Base-by-base conservation (phyloP, 1,284 basidiomycete genomes). In the Pisolithus thermaeus region DNA sequence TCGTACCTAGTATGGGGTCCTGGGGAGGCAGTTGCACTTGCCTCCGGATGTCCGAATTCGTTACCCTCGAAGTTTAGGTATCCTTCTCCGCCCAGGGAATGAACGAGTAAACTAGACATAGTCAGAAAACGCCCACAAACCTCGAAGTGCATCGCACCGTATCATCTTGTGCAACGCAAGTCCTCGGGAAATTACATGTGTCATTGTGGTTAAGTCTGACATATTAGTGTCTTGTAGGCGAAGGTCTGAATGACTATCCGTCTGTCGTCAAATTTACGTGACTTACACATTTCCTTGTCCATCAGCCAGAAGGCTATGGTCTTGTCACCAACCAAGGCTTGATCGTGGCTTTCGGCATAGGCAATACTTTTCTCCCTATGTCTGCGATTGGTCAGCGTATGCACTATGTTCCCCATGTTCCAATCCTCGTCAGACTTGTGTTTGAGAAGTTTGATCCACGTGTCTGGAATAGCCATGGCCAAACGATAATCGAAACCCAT, bases 371-470 rank as follows among this genome's bases (percentile, higher is more conserved):
- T 93, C 73, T 99, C 96, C 38, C 85, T 77, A 63, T 95, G 77
- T 28, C 96, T 80, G 52, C 96, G 80, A 69, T 99, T 97, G 25
- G 83, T 93, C 52, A 99, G 73, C 3, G 93, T 98, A 66, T 90
- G 87, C 23, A 88, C 86, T 57, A 99, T 95, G 67, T 87, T 82
- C 53, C 76, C 84, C 61, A 99, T 78, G 50, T 96, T 80, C 96
- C 96, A 99, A 43, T 88, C 79, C 59, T 90, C 83, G 66, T 99
- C 96, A 4, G 70, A 59, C 66, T 83, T 86, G 71, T 99, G 96
- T 70, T 99, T 99, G 59, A 98, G 80, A 23, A 98, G 77, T 71
- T 99, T 98, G 78, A 99, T 99, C 93, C 94, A 99, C 94, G 97
- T 98, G 70, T 99, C 96, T 4, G 96, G 96, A 47, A 99, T 82